These are phyloP conservation scores for Nepenthes alata DNA, from an alignment of 179 eudicot species.

Conservation along the genomic window DNA sequence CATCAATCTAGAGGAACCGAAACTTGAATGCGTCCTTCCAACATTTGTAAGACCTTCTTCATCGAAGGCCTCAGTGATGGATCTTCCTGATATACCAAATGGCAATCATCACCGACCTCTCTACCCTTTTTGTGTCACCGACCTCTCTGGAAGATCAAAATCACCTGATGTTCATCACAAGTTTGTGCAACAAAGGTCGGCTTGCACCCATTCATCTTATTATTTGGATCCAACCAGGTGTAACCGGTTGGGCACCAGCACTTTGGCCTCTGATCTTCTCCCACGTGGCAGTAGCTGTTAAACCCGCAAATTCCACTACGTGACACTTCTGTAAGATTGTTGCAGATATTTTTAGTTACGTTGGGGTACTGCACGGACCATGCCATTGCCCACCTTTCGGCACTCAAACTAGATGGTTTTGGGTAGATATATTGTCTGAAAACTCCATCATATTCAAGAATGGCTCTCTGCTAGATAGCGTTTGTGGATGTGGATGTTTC, in stretches of 20 bases:
- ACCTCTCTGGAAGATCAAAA: not conserved
- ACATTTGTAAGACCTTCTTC: conserved; percentile 23
- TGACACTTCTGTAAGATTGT: not conserved
- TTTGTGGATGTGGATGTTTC: not conserved
- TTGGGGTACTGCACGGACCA: conserved; percentile 6
- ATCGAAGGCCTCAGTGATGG: conserved; percentile 24
- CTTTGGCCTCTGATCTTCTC: conserved; percentile 4
- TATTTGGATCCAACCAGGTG: not conserved
- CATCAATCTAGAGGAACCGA: conserved; percentile 13
- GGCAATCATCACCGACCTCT: conserved; percentile 16
- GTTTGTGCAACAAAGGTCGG: conserved; percentile 3
- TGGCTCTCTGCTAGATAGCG: conserved; percentile 18
- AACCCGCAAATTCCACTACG: conserved; percentile 10
- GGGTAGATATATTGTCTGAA: conserved; percentile 16
- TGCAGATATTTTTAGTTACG: conserved; percentile 3
- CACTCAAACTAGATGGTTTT: not conserved
- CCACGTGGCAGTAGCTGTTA: conserved; percentile 6
- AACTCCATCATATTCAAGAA: conserved; percentile 18
- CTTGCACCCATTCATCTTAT: not conserved
- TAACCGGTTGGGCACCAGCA: conserved; percentile 7
- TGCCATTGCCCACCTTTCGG: not conserved
- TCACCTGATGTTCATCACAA: not conserved
- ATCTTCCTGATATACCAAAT: conserved; percentile 34
- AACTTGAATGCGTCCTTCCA: conserved; percentile 23
- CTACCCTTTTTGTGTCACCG: conserved; percentile 7